Evolutionary conservation across 371 early-diverging fungal genomes (phyloP), one percentile per base, ranked within the genome.

Genomic region (Mucor indicus): DNA sequence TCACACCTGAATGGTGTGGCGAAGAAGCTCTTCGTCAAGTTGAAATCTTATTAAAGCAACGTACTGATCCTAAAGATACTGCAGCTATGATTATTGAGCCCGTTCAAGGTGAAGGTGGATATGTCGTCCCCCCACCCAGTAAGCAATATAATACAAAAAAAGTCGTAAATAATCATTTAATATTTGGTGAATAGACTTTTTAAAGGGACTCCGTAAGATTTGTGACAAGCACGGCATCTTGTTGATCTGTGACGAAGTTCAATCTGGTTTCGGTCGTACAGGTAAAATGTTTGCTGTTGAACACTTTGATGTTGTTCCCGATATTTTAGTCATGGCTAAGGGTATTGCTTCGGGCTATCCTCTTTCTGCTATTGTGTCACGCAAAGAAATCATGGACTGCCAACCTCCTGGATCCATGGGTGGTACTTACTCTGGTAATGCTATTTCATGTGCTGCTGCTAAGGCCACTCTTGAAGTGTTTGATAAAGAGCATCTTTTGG

Each of bases 61-160:
- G 75, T 29, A 60, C 67, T 35, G 67, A 69, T 42, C 70, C 72
- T 27, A 44, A 63, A 38, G 72, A 72, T 46, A 60, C 89, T n/a
- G 91, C 87, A 5, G 90, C 90, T 1, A 60, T 89, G 46, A 71
- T 91, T 27, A 77, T 91, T 22, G 92, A 91, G 53, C 89, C 92
- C 2, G 75, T 91, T 23, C 86, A 86, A 63, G 87, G 90, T 52
- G 92, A 91, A 60, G 92, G 92, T 52, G 92, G 92, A n/a, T 86
- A 90, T 50, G 80, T 80, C 37, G 75, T 77, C 24, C 87, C 91
- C 16, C 82, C 87, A 9, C 32, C 58, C 27, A 64, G 72, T 71
- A 71, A 67, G 57, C 54, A 19, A 9, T 12, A 21, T 48, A 22
- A 16, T 40, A 1, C n/a, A n/a, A n/a, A n/a, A 22, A 29, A 29